Percentiles rank a stretch among this genome's conserved stretches.
These are phyloP conservation scores for Aspergillus transmontanensis DNA, from an alignment of 2,329 filamentous ascomycete species.

Conservation along the genomic window DNA sequence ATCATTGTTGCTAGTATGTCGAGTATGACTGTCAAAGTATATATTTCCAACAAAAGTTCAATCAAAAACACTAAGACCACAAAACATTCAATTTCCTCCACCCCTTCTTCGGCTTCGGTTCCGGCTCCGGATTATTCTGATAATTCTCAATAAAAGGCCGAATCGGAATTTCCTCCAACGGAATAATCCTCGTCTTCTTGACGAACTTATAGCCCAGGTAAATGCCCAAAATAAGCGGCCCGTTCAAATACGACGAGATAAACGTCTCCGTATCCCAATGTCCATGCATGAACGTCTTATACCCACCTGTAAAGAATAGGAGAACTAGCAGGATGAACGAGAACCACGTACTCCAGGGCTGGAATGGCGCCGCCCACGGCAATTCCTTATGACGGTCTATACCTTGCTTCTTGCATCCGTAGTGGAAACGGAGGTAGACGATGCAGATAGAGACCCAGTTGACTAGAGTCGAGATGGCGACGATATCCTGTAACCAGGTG, in stretches of 20 bases:
- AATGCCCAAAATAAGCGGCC: constrained; percentile 57
- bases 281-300: constrained; percentile 46
- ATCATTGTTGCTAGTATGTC: background rate
- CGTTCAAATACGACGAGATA: constrained; percentile 60
- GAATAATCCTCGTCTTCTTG: constrained; percentile 41
- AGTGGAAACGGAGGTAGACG: constrained; percentile 56
- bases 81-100: constrained; percentile 28
- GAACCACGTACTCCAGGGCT: constrained; percentile 63
- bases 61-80: constrained; percentile 20
- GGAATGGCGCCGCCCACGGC: constrained; percentile 53
- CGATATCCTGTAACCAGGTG: constrained; percentile 67
- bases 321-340: constrained; percentile 59
- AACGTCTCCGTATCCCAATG: constrained; percentile 60
- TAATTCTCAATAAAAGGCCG: constrained; percentile 35
- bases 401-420: constrained; percentile 41
- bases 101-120: constrained; percentile 24
- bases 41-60: too few species aligned
- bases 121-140: constrained; percentile 30
- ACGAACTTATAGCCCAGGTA: constrained; percentile 46
- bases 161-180: constrained; percentile 38
- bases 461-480: constrained; percentile 37
- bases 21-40: too few species aligned
- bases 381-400: constrained; percentile 39
- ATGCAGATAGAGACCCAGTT: constrained; percentile 63
- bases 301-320: constrained; percentile 70